Base-by-base conservation (phyloP, 2,329 filamentous ascomycete genomes). In the Rutstroemia sp. region DNA sequence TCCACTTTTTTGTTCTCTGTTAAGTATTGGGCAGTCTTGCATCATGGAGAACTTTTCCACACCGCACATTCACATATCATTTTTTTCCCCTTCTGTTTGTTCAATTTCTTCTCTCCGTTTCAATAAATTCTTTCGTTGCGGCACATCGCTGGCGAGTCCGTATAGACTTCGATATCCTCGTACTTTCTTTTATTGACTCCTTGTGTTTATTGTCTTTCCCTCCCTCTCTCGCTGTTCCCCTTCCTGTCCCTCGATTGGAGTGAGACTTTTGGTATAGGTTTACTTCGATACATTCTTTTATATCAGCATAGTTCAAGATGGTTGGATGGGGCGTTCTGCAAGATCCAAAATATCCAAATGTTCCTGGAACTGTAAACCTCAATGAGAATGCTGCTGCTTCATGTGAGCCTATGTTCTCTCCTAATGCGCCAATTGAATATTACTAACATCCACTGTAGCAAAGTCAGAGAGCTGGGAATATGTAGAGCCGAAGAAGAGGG, bases 401-500 rank as follows among this genome's bases (percentile, higher is more conserved):
- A 49, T 55, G 61, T 62, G 48, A 49, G 55, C 50, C 34, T 16
- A 51, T 47, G 25, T 18, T 9, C 12, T 10, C 16, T 19, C 23
- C 14, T 49, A 12, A 14, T 18, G 23, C 8, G 14, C 16, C 14
- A 37, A 27, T 19, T 19, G 12, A 18, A 14, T 0, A 7, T 16
- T 44, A 39, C 54, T 62, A 37, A 63, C 38, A 10, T 50, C 10
- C 27, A 19, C 19, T 9, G 27, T n/a, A 60, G 58, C 58, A 14
- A 62, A 61, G 48, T 54, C 58, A 23, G 61, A 62, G 7, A 61
- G 58, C 41, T 63, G 59, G 62, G 60, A 63, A 52, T 62, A 63
- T 60, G 57, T 63, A 39, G 59, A 66, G 10, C 58, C 74, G 49
- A 74, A 74, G 65, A 71, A 71, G 48, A 67, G 70, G 54, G 67